Percentiles rank a stretch among this genome's conserved stretches.
Conservation (phyloP, 768 basidiomycete genomes). For the Stropharia rugosoannulata region DNA sequence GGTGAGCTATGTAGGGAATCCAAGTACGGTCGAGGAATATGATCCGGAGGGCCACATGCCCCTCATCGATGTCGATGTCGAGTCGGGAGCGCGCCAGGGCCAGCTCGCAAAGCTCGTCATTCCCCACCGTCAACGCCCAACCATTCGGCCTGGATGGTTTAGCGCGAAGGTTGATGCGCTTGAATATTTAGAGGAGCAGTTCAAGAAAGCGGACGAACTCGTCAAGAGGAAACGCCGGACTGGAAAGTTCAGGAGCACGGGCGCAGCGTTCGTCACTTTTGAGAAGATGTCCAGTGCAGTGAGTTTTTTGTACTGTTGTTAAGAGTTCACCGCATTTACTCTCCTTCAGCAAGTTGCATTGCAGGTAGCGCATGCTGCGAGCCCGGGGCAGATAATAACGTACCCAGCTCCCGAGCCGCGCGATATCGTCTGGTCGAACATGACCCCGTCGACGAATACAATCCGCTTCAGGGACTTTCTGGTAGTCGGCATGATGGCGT, state of each 20-base stretch:
- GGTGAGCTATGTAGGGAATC: conserved; percentile 93
- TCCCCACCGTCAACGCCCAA: conserved; percentile 76
- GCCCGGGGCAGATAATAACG: conserved; percentile 65
- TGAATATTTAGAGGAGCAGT: conserved; percentile 81
- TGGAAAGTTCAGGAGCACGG: conserved; percentile 79
- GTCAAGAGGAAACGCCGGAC: conserved; percentile 71
- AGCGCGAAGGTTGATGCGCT: conserved; percentile 81
- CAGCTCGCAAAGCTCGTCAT: conserved; percentile 54
- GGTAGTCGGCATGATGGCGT: conserved; percentile 63
- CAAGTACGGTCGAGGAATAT: conserved; percentile 80
- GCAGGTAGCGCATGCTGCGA: conserved; percentile 77
- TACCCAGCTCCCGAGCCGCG: conserved; percentile 88
- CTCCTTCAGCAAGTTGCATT: conserved; percentile 75
- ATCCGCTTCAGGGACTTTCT: conserved; percentile 68
- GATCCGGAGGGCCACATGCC: conserved; percentile 61
- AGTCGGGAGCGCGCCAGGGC: conserved; percentile 49
- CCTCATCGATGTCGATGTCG: conserved; percentile 49
- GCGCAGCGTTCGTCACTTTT: conserved; percentile 93
- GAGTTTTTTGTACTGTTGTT: conserved; percentile 3
- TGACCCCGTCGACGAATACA: conserved; percentile 61
- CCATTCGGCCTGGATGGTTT: conserved; percentile 73
- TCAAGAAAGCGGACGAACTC: conserved; percentile 78
- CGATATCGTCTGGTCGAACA: conserved; percentile 94
- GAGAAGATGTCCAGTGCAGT: conserved; percentile 94
- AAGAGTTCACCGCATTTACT: not conserved